Percentiles rank a stretch among this genome's conserved stretches.
These are phyloP conservation scores for Trichoderma harzianum DNA, from an alignment of 2,329 filamentous ascomycete species.

Conservation along the genomic window DNA sequence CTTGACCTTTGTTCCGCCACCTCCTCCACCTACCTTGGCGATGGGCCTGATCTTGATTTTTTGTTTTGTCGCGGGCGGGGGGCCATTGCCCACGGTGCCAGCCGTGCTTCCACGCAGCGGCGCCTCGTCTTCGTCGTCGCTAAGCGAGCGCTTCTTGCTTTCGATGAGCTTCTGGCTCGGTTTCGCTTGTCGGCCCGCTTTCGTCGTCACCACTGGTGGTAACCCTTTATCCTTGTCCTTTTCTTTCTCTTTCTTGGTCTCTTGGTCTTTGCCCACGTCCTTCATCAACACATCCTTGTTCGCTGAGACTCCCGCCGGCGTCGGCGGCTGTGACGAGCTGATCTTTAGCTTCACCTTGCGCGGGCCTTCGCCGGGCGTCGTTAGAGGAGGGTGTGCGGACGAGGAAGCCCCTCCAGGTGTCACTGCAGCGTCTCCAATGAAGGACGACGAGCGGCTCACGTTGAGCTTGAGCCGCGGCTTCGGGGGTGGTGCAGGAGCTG, in stretches of 20 bases:
- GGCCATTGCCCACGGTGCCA: slow-evolving; percentile 38
- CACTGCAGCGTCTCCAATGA: slow-evolving; percentile 29
- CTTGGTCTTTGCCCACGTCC: slow-evolving; percentile 13
- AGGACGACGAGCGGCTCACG: slow-evolving; percentile 36
- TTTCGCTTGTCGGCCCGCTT: slow-evolving; percentile 57
- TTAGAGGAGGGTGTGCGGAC: slow-evolving; percentile 3
- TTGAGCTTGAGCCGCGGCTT: slow-evolving; percentile 42
- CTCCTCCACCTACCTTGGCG: slow-evolving; percentile 1
- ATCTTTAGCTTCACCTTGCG: slow-evolving; percentile 44
- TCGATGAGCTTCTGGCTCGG: slow-evolving; percentile 56
- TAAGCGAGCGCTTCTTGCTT: slow-evolving; percentile 59
- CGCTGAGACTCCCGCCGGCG: slow-evolving; percentile 29
- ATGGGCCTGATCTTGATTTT: slow-evolving; percentile 50
- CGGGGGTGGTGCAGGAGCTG: slow-evolving; percentile 28
- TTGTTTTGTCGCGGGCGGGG: slow-evolving; percentile 40
- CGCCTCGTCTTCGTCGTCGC: slow-evolving; percentile 49
- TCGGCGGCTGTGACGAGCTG: slow-evolving; percentile 37
- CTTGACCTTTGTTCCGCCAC: slow-evolving; percentile 5
- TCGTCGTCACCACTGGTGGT: slow-evolving; percentile 44
- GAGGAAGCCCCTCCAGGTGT: slow-evolving; percentile 19
- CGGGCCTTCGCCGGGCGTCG: slow-evolving; percentile 31
- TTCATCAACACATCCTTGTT: background rate
- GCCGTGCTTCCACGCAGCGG: slow-evolving; percentile 41
- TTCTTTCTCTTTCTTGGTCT: background rate
- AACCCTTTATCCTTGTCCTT: slow-evolving; percentile 12